phyloP scores from a whole-genome alignment of 768 basidiomycete genomes.

The Termitomyces heimii region DNA sequence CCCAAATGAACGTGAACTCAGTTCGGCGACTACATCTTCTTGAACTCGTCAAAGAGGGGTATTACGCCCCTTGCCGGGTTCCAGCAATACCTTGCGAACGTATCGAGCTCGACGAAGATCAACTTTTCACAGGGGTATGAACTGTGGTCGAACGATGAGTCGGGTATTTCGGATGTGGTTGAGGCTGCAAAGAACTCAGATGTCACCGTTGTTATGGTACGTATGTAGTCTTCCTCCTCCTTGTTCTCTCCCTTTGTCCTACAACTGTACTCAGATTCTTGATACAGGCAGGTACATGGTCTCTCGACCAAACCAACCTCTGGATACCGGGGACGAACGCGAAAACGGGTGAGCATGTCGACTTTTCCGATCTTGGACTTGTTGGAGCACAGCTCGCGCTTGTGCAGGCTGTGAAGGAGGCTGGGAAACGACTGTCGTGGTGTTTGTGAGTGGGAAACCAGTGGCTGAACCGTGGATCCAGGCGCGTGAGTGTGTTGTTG shows the following conservation, averaged over 20 bases:
- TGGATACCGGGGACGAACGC: slow-evolving; percentile 62
- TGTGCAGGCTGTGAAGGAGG: slow-evolving; percentile 55
- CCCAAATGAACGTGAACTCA: not conserved
- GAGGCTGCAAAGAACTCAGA: slow-evolving; percentile 47
- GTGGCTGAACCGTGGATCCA: slow-evolving; percentile 71
- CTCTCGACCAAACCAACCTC: slow-evolving; percentile 48
- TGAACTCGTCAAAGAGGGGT: slow-evolving; percentile 53
- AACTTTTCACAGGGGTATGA: slow-evolving; percentile 64
- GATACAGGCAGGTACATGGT: slow-evolving; percentile 52
- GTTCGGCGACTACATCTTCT: slow-evolving; percentile 65
- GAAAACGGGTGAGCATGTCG: slow-evolving; percentile 68
- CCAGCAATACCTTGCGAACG: slow-evolving; percentile 42
- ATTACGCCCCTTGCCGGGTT: slow-evolving; percentile 61
- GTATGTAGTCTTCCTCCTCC: not conserved
- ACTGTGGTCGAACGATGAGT: slow-evolving; percentile 65
- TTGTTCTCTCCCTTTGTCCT: not conserved
- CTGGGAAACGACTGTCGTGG: slow-evolving; percentile 62
- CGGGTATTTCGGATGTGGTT: slow-evolving; percentile 48
- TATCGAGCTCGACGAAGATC: slow-evolving; percentile 41
- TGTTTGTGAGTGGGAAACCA: slow-evolving; percentile 64
- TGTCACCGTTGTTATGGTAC: slow-evolving; percentile 58
- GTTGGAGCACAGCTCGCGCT: slow-evolving; percentile 62
- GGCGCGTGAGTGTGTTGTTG: slow-evolving; percentile 35
- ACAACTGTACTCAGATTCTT: not conserved
- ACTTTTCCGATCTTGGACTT: slow-evolving; percentile 52